Evolutionary conservation across 805 yeast genomes (phyloP).

Genomic region (Myxozyma geophila): DNA sequence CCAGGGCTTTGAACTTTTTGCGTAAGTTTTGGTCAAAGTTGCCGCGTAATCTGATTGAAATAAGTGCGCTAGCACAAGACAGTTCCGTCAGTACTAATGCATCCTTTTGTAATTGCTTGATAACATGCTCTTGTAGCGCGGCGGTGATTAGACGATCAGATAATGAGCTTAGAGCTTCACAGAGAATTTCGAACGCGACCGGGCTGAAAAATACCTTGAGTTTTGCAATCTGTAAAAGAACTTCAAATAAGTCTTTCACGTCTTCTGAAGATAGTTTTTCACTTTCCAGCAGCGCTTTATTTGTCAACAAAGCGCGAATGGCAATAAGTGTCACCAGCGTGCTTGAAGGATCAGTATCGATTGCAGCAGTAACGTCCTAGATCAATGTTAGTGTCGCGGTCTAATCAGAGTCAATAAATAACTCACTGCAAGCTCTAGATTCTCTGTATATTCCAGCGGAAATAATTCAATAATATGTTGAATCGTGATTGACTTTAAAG

Average conservation of each 20-base stretch:
- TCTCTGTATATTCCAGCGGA: neutral
- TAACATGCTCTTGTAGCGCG: neutral
- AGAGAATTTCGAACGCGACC: neutral
- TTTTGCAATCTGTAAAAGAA: conserved; percentile 1
- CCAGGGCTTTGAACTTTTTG: neutral
- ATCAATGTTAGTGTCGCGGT: neutral
- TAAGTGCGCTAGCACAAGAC: neutral
- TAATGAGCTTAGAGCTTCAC: neutral
- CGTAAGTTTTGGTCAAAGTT: neutral
- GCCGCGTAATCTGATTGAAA: neutral
- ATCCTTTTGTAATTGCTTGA: neutral
- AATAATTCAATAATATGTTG: neutral
- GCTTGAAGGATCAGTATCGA: conserved; percentile 2
- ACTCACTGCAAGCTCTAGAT: neutral
- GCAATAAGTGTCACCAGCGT: neutral
- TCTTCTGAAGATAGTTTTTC: neutral
- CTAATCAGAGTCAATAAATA: neutral
- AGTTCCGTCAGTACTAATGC: neutral
- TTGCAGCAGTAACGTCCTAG: neutral
- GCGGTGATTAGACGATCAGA: neutral
- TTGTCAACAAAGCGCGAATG: conserved; percentile 2
- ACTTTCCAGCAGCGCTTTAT: neutral
- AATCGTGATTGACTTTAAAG: neutral
- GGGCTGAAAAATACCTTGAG: neutral
- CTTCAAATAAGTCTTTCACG: neutral